phyloP scores from a whole-genome alignment of 2,329 filamentous ascomycete genomes.

The Verticillium nonalfalfae region DNA sequence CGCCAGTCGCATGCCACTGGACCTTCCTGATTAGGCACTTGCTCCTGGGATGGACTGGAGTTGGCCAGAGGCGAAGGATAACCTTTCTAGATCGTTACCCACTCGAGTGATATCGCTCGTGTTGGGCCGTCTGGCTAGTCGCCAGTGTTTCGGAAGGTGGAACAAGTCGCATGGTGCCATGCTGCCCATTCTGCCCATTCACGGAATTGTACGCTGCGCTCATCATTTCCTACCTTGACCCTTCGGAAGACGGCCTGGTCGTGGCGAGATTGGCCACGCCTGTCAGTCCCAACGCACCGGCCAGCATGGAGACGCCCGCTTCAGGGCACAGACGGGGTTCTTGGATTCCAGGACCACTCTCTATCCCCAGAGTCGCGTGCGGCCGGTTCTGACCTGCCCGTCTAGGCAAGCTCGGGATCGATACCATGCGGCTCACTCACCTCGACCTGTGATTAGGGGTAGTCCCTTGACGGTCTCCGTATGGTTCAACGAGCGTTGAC shows the following conservation, averaged over 20 bases:
- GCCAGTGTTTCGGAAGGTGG: neutral
- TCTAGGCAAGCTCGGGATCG: neutral
- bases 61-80: neutral
- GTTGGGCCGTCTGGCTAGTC: neutral
- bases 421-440: neutral
- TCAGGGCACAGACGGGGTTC: neutral
- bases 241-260: neutral
- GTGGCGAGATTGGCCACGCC: neutral
- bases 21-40: slow-evolving; percentile 12
- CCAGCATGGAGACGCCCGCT: neutral
- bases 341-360: neutral
- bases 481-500: neutral
- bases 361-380: neutral
- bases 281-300: neutral
- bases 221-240: neutral
- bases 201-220: neutral
- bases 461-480: neutral
- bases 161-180: neutral
- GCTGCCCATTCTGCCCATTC: neutral
- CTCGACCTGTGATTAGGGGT: neutral
- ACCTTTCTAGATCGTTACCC: slow-evolving; percentile 1
- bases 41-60: slow-evolving; percentile 4
- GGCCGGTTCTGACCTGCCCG: neutral
- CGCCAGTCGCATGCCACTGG: slow-evolving; percentile 3
- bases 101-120: slow-evolving; percentile 3